Percentiles rank a stretch among this genome's conserved stretches.
phyloP scores from a whole-genome alignment of 139 green algal genomes.

The Zygnema cylindricum region DNA sequence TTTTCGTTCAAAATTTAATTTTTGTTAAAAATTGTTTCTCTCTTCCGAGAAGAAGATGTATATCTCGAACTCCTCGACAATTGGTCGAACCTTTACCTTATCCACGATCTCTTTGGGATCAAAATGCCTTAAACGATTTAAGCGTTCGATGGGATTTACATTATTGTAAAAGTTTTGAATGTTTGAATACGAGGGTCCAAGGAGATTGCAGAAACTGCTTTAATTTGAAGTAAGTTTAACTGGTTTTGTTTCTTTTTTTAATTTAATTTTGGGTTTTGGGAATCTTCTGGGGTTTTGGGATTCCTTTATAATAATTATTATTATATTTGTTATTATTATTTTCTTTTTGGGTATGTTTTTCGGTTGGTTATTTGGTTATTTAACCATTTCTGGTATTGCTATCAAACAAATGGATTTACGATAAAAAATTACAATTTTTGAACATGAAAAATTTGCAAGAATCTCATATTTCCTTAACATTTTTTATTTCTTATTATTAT shows the following conservation, averaged over 20 bases:
- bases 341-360: background rate
- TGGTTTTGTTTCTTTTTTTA: background rate
- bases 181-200: conserved; percentile 16
- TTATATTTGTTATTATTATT: background rate
- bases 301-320: too few species aligned
- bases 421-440: too few species aligned
- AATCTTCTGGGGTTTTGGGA: too few species aligned
- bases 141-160: conserved; percentile 19
- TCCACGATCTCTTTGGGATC: conserved; percentile 19
- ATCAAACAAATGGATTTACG: too few species aligned
- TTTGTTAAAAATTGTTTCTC: conserved; percentile 50
- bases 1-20: conserved; percentile 52
- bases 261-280: background rate
- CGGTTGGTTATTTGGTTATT: background rate
- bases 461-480: background rate
- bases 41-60: conserved; percentile 36
- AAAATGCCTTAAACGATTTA: background rate
- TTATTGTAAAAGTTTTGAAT: conserved; percentile 28
- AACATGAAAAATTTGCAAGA: too few species aligned
- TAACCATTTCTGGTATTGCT: background rate
- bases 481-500: background rate
- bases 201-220: conserved; percentile 42
- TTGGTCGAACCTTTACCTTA: conserved; percentile 21
- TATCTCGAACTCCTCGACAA: conserved; percentile 24
- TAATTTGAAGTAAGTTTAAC: conserved; percentile 15